Evolutionary conservation across 345 rosid genomes (phyloP).

Genomic region (Pelargonium nanum): DNA sequence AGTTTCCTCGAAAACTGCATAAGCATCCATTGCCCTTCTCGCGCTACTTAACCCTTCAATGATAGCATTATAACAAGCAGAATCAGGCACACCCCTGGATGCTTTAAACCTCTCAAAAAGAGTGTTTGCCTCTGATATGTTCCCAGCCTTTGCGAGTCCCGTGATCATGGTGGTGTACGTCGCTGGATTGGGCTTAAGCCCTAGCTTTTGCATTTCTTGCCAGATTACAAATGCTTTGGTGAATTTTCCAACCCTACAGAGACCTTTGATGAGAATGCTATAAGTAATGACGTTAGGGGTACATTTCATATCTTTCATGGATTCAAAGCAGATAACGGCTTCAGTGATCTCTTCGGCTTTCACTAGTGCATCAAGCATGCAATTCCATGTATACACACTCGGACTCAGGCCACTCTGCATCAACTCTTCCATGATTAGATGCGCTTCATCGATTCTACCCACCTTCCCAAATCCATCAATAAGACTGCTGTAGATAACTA

Average conservation of each 20-base stretch:
- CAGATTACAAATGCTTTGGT: constrained; percentile 93
- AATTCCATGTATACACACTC: constrained; percentile 79
- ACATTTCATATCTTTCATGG: constrained; percentile 70
- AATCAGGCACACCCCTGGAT: constrained; percentile 59
- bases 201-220: constrained; percentile 95
- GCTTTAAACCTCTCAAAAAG: constrained; percentile 67
- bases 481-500: constrained; percentile 73
- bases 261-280: constrained; percentile 74
- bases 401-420: constrained; percentile 90
- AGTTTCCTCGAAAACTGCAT: constrained; percentile 70
- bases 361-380: constrained; percentile 84
- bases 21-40: constrained; percentile 68
- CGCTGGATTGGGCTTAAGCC: constrained; percentile 53
- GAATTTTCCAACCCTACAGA: constrained; percentile 73
- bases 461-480: constrained; percentile 96
- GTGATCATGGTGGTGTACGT: constrained; percentile 81
- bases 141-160: constrained; percentile 87
- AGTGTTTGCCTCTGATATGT: constrained; percentile 51
- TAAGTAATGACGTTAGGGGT: constrained; percentile 65
- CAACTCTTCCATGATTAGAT: constrained; percentile 84
- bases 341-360: constrained; percentile 82
- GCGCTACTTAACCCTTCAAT: constrained; percentile 74
- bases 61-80: constrained; percentile 69
- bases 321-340: constrained; percentile 76
- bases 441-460: constrained; percentile 93